These are phyloP conservation scores for Monosporozyma siamensis DNA, from an alignment of 805 yeast genomes.

Conservation along the genomic window DNA sequence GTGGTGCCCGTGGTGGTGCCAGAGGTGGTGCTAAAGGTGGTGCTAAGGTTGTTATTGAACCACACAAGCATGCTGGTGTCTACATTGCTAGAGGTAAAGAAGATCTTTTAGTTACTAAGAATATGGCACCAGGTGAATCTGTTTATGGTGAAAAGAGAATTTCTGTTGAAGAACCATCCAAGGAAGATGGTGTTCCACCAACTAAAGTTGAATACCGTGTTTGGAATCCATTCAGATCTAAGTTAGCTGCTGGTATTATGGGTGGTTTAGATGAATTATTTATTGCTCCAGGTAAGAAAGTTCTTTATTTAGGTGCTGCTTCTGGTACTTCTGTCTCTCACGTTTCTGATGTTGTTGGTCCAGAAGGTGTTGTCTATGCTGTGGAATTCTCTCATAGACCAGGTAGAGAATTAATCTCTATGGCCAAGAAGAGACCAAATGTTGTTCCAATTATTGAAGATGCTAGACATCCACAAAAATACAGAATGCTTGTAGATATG, in stretches of 20 bases:
- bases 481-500: slow-evolving; percentile 98
- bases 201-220: slow-evolving; percentile 98
- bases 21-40: slow-evolving; percentile 81
- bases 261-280: slow-evolving; percentile 98
- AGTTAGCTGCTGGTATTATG: slow-evolving; percentile 99
- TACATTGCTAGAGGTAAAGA: slow-evolving; percentile 99
- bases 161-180: slow-evolving; percentile 84
- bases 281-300: slow-evolving; percentile 97
- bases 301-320: slow-evolving; percentile 96
- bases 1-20: slow-evolving; percentile 57
- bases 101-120: slow-evolving; percentile 94
- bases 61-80: slow-evolving; percentile 98
- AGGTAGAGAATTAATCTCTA: slow-evolving; percentile 96
- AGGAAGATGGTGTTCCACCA: slow-evolving; percentile 77
- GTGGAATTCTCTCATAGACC: slow-evolving; percentile 99
- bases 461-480: slow-evolving; percentile 99
- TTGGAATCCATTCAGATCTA: slow-evolving; percentile 99
- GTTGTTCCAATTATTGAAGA: slow-evolving; percentile 98
- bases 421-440: slow-evolving; percentile 99
- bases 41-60: slow-evolving; percentile 95
- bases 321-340: slow-evolving; percentile 98
- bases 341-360: slow-evolving; percentile 97
- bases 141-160: slow-evolving; percentile 98
- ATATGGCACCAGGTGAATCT: slow-evolving; percentile 95
- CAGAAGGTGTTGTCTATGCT: slow-evolving; percentile 97